Conservation (phyloP, 805 yeast species). For the Ogataea sp. region DNA sequence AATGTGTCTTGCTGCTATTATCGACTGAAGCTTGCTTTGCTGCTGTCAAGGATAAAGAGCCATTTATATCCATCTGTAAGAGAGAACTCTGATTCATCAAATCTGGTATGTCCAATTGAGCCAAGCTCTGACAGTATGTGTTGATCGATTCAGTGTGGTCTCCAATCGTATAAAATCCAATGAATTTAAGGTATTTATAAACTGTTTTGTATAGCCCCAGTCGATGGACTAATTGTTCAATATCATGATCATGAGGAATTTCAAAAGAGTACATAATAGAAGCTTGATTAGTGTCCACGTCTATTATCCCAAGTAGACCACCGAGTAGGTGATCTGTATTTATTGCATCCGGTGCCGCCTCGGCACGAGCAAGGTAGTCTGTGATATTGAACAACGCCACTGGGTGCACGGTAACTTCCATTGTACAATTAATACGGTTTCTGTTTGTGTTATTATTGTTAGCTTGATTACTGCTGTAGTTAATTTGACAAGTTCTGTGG, state of each 20-base stretch:
- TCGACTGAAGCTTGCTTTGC: no score
- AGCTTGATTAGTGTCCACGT: not conserved
- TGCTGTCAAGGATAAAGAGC: not conserved
- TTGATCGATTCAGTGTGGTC: not conserved
- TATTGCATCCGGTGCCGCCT: no score
- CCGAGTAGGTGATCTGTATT: not conserved
- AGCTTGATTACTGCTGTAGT: no score
- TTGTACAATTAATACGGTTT: no score
- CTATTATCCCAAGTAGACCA: not conserved
- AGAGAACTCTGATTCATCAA: not conserved
- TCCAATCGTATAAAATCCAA: not conserved
- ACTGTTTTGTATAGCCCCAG: not conserved
- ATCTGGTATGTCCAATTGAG: not conserved
- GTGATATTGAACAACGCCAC: not conserved
- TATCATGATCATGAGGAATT: not conserved
- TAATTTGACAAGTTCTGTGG: no score
- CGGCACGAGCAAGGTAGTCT: not conserved
- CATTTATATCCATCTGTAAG: not conserved
- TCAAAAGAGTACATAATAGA: not conserved
- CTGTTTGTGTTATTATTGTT: no score
- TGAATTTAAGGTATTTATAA: not conserved
- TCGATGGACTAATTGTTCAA: not conserved
- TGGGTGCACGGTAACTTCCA: constrained; percentile 1
- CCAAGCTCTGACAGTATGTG: not conserved
- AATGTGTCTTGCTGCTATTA: not conserved